phyloP scores from a whole-genome alignment of 495 filamentous ascomycete genomes.

The Diplogelasinospora grovesii region DNA sequence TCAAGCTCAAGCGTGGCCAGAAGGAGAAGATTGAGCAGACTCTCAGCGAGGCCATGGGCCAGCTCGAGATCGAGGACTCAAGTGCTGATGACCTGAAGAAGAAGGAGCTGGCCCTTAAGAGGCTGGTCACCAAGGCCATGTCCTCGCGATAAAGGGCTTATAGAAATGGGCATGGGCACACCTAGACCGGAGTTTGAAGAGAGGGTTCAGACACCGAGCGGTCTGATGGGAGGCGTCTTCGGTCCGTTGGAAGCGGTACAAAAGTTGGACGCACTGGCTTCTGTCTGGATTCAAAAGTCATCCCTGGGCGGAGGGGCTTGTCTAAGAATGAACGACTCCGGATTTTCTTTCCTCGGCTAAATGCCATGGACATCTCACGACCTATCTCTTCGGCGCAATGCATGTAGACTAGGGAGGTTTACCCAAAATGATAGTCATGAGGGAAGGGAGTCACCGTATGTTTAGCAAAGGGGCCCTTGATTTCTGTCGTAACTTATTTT shows the following conservation, averaged over 20 bases:
- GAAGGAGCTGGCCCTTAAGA: constrained; percentile 98
- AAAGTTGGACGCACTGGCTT: constrained; percentile 18
- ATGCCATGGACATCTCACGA: constrained; percentile 23
- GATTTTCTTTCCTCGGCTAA: constrained; percentile 29
- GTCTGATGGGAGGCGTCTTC: constrained; percentile 25
- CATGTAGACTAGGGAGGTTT: constrained; percentile 42
- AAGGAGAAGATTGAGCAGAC: constrained; percentile 99
- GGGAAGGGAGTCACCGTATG: no score
- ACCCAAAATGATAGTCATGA: no score
- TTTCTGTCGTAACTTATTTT: no score
- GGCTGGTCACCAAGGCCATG: constrained; percentile 96
- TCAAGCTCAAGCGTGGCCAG: constrained; percentile 97
- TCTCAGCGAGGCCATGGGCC: constrained; percentile 44
- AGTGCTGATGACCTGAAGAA: constrained; percentile 95
- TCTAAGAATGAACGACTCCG: constrained; percentile 31
- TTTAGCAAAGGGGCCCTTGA: no score
- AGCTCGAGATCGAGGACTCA: constrained; percentile 56
- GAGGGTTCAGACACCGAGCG: constrained; percentile 16
- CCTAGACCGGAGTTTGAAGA: constrained; percentile 22
- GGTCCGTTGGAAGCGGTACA: constrained; percentile 26
- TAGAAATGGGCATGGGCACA: constrained; percentile 28
- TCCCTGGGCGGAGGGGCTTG: constrained; percentile 24
- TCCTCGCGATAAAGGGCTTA: constrained; percentile 62
- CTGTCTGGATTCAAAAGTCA: constrained; percentile 22
- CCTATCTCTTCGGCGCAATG: constrained; percentile 34